Base-by-base conservation (phyloP, 2,329 filamentous ascomycete species). In the Ceratocystis huliohia region DNA sequence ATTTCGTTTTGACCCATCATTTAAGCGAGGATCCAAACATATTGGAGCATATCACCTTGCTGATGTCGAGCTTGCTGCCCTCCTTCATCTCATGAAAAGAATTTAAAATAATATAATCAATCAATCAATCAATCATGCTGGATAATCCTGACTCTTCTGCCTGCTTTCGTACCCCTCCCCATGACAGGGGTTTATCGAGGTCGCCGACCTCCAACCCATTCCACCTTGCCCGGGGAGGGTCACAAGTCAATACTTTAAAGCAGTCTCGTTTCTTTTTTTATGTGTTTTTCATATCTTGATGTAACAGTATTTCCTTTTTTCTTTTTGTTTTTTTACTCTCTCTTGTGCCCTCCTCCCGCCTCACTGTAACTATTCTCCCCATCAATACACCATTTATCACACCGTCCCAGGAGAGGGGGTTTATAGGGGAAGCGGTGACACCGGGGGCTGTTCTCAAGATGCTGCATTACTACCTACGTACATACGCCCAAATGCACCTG, bases 171-270 rank as follows among this genome's bases (percentile, higher is more conserved):
- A 57, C 53, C 53, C 53, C 50, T 56, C 53, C 53, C 44, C 22
- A 59, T 5, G 37, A 8, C 30, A 65, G 63, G 63, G 33, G 22
- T 28, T 41, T 33, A 44, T 65, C 50, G 63, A 65, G 63, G 63
- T 59, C 63, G 63, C 48, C 63, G 63, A 65, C 63, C 63, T 57
- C 57, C 28, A 65, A 33, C 63, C 57, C 48, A 56, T 45, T 44
- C 41, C 53, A 25, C 17, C 22, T 8, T 28, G 25, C 17, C 53
- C 53, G 53, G 53, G 50, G 53, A 17, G 8, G 50, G 53, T 57
- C 53, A 57, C 53, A 57, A 30, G 53, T 13, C 53, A 57, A 28
- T 5, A 30, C 22, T 28, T n/a, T 30, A 57, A 57, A 28, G 22
- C 20, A 13, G 15, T 5, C 25, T 28, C 13, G 25, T 33, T 57